phyloP scores from a whole-genome alignment of 768 basidiomycete genomes.

The Pulveroboletus frians region DNA sequence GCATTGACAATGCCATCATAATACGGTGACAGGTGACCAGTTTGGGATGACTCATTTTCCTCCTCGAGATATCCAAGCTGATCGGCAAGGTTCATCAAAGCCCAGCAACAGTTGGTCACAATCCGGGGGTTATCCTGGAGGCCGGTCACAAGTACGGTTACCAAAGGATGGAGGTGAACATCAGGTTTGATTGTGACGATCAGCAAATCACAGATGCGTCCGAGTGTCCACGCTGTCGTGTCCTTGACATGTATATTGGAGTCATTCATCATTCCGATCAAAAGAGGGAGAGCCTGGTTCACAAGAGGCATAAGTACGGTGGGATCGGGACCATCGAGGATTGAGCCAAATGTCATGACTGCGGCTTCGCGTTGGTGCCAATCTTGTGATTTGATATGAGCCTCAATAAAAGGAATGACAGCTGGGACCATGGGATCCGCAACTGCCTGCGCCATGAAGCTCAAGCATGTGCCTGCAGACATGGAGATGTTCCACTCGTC shows the following conservation, averaged over 20 bases:
- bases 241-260: slow-evolving; percentile 84
- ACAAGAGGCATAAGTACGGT: slow-evolving; percentile 83
- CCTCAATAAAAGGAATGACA: slow-evolving; percentile 97
- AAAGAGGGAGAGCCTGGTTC: slow-evolving; percentile 85
- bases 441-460: slow-evolving; percentile 84
- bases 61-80: slow-evolving; percentile 75
- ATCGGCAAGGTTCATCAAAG: slow-evolving; percentile 91
- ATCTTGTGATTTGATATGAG: slow-evolving; percentile 84
- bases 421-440: slow-evolving; percentile 86
- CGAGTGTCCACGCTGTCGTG: slow-evolving; percentile 96
- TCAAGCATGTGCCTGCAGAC: slow-evolving; percentile 91
- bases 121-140: slow-evolving; percentile 80
- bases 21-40: slow-evolving; percentile 77
- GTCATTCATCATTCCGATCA: slow-evolving; percentile 96
- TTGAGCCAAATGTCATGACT: slow-evolving; percentile 97
- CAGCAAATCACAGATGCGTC: slow-evolving; percentile 88
- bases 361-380: slow-evolving; percentile 98
- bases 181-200: slow-evolving; percentile 85
- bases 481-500: slow-evolving; percentile 99
- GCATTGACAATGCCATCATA: slow-evolving; percentile 84
- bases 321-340: slow-evolving; percentile 94
- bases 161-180: slow-evolving; percentile 76
- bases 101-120: slow-evolving; percentile 93
- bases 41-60: slow-evolving; percentile 46
- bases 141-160: slow-evolving; percentile 78